Base-by-base conservation (phyloP, 441 rosid species). In the Pelargonium fulgidum region DNA sequence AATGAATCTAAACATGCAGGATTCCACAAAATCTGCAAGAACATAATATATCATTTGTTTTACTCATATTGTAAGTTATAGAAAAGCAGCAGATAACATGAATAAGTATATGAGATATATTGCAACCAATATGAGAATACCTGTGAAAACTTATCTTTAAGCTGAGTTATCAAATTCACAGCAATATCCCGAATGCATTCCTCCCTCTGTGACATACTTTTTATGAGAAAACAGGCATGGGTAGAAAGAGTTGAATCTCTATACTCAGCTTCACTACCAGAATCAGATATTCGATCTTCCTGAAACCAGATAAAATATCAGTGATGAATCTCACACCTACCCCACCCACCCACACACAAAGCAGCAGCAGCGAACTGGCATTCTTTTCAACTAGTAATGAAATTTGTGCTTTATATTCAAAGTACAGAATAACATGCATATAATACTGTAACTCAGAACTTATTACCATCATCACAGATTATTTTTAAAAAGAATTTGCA, bases 111-210 rank as follows among this genome's bases (percentile, higher is more conserved):
- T 22, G 1, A 22, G 24, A 22, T 22, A 22, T 0, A 22, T 22
- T 22, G 24, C 24, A 22, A 52, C 9, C 64, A 44, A 58, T 66
- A 68, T 47, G 33, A 70, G 39, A 70, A 68, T 81, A 92, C 99
- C 99, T 90, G 99, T 73, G 98, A 91, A 81, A 95, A 95, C 84
- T 81, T 89, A 71, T 95, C 99, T 80, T 95, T 90, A 48, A 95
- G 93, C 81, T 89, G 97, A 77, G 84, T 78, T 85, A 94, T 83
- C 81, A 92, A 80, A 83, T 89, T 90, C 67, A 85, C 90, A 72
- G 98, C 80, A 76, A 88, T 82, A 83, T 94, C 90, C 16, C 99
- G 86, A 67, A 92, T 77, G 76, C 87, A 92, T 74, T 90, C 98
- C 82, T 94, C 99, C 74, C 99, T 92, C 87, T 86, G 94, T 4